A percentile compares a stretch with the other conserved stretches of the same genome.
These are phyloP conservation scores for Panicum virgatum DNA, from an alignment of 202 grass and related monocot genomes.

Conservation along the genomic window DNA sequence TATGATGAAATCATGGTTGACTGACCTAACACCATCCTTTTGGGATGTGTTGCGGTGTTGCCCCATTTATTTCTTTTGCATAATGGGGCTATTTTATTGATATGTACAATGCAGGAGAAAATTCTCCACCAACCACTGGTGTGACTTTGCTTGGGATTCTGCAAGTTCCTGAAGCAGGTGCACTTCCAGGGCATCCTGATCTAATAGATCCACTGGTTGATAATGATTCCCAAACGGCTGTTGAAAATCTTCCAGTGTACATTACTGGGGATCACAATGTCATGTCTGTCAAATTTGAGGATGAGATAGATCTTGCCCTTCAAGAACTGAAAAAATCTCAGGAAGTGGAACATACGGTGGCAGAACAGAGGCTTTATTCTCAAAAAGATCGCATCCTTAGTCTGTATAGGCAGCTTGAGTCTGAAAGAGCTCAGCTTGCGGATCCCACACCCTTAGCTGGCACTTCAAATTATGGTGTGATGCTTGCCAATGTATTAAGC, in stretches of 20 bases:
- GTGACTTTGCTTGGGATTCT: constrained; percentile 45
- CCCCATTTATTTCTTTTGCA: constrained; percentile 9
- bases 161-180: constrained; percentile 11
- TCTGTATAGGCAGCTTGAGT: constrained; percentile 63
- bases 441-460: constrained; percentile 52
- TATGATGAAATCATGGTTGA: no score
- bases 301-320: constrained; percentile 65
- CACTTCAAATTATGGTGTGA: constrained; percentile 40
- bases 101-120: constrained; percentile 43
- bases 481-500: constrained; percentile 53
- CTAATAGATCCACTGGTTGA: constrained; percentile 35
- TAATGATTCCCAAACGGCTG: constrained; percentile 23
- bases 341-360: constrained; percentile 58
- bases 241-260: constrained; percentile 36
- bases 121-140: constrained; percentile 18
- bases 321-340: constrained; percentile 70
- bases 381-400: constrained; percentile 76
- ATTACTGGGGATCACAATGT: constrained; percentile 50
- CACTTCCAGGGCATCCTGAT: constrained; percentile 29
- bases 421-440: constrained; percentile 52
- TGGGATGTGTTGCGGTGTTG: neutral
- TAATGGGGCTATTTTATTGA: constrained; percentile 31
- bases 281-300: constrained; percentile 65
- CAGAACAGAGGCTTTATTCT: constrained; percentile 76
- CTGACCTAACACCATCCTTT: neutral